These are phyloP conservation scores for Alternaria viburni DNA, from an alignment of 2,329 filamentous ascomycete species.

Conservation along the genomic window DNA sequence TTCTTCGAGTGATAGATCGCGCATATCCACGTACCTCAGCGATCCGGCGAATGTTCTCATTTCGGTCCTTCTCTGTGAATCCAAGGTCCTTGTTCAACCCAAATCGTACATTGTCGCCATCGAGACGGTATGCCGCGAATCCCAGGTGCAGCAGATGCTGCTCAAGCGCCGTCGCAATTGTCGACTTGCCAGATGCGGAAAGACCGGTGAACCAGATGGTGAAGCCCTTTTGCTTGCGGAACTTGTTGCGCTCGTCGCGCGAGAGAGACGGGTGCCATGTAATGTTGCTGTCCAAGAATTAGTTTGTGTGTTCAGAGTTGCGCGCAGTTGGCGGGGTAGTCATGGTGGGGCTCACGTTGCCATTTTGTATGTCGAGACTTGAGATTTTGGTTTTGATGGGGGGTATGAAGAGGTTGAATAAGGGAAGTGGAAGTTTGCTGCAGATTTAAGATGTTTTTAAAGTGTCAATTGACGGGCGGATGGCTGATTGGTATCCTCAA, in stretches of 20 bases:
- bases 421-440: neutral
- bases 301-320: conserved; percentile 5
- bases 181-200: conserved; percentile 95
- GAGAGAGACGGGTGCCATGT: conserved; percentile 87
- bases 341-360: conserved; percentile 43
- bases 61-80: conserved; percentile 89
- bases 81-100: conserved; percentile 97
- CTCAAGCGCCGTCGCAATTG: conserved; percentile 93
- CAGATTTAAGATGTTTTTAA: conserved; percentile 8
- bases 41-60: conserved; percentile 97
- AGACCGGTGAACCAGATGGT: conserved; percentile 99
- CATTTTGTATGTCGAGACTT: conserved; percentile 27
- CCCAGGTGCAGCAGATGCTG: conserved; percentile 91
- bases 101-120: conserved; percentile 98
- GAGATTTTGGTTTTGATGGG: neutral
- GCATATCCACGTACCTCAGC: conserved; percentile 66
- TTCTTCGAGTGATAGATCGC: neutral
- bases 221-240: conserved; percentile 84
- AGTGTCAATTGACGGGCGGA: conserved; percentile 8
- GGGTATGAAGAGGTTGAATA: neutral
- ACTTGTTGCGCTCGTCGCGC: conserved; percentile 74
- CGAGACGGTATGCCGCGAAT: conserved; percentile 85
- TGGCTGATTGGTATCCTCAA: conserved; percentile 15
- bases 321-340: conserved; percentile 28
- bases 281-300: conserved; percentile 70